Evolutionary conservation across 2,329 filamentous ascomycete species (phyloP), one percentile per base, ranked within the genome.

Genomic region (Clonostachys sp.): DNA sequence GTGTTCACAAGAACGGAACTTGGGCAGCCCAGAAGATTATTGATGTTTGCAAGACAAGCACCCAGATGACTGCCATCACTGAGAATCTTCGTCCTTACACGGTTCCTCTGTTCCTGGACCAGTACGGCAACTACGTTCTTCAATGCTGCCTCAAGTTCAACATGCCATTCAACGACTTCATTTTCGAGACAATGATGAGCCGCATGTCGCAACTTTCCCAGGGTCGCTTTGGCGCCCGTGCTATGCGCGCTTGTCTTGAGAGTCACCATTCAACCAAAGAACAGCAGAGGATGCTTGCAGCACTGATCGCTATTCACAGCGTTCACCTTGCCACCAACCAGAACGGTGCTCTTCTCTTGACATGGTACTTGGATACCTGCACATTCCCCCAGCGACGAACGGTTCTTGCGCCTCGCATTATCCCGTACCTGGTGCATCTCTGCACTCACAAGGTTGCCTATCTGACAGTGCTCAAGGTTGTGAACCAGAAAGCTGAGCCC

Each of bases 21-120:
- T 99, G 94, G 94, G 94, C 94, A 47, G 94, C 94, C 2, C 94
- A 99, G 70, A 99, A 97, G 78, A 97, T 99, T 60, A 97, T 99
- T 56, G 92, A 97, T 60, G 90, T 96, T 7, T 92, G 91, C 65
- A 90, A 94, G 69, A 90, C 87, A 1, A 83, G 87, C 6, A 73
- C 75, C 39, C 91, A 97, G 69, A 92, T 94, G 84, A 72, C 75
- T 42, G 73, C 90, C 70, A 92, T 99, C 60, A 87, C 94, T 30
- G 84, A 95, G 53, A 80, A 89, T 55, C 75, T 97, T 33, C 86
- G 86, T 5, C 85, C 91, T 1, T 96, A 95, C 68, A 91, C 88
- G 1, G 82, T 96, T 42, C 89, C 91, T 4, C 77, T 97, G 17
- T 97, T 99, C 78, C 77, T 97, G 36, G 94, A 99, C 61, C 94